Evolutionary conservation across 2,329 filamentous ascomycete species (phyloP).

Genomic region (Spiromastix sp.): DNA sequence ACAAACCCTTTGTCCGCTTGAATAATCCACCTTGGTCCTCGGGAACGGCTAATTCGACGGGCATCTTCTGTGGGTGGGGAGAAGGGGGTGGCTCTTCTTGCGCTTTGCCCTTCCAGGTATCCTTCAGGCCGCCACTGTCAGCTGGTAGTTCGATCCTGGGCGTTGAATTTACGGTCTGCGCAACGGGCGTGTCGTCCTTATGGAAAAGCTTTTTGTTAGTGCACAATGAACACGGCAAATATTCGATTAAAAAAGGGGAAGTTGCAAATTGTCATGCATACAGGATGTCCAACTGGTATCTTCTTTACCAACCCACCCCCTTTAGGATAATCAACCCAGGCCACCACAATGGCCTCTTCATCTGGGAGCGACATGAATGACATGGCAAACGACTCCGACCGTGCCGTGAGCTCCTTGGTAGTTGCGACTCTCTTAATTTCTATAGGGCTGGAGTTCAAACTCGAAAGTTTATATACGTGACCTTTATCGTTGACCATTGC

Average conservation of each 20-base stretch:
- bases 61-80: constrained; percentile 1
- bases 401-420: constrained; percentile 29
- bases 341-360: constrained; percentile 30
- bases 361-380: constrained; percentile 28
- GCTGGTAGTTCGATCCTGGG: constrained; percentile 2
- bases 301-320: constrained; percentile 21
- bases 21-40: constrained; percentile 3
- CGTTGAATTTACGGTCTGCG: neutral
- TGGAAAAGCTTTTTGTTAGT: too few species aligned
- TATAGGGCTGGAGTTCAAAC: constrained; percentile 29
- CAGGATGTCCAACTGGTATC: constrained; percentile 11
- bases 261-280: too few species aligned
- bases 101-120: too few species aligned
- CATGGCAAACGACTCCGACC: constrained; percentile 29
- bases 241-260: too few species aligned
- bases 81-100: too few species aligned
- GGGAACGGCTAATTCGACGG: constrained; percentile 1
- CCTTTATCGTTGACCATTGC: constrained; percentile 34
- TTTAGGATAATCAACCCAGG: constrained; percentile 30
- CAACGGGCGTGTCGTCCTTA: neutral
- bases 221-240: too few species aligned
- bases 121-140: neutral
- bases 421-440: constrained; percentile 27
- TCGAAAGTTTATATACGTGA: constrained; percentile 29
- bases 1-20: too few species aligned